Conservation (phyloP, 169 alveolate species). For the Plasmodium blacklocki region DNA sequence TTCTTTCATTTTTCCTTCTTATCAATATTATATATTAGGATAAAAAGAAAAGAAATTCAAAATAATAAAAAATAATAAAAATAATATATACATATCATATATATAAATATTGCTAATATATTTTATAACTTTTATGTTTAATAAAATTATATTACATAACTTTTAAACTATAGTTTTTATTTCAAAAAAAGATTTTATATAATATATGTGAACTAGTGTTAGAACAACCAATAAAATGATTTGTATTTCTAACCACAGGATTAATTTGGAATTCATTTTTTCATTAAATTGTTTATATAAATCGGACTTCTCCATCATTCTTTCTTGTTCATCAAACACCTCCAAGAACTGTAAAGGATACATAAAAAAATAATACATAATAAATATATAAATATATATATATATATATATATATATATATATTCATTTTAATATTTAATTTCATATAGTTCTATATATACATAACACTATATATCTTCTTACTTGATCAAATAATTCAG, state of each 20-base stretch:
- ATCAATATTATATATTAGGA: too few relatives aligned
- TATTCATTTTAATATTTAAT: not conserved
- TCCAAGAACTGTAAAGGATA: slow-evolving; percentile 42
- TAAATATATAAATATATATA: not conserved
- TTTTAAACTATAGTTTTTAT: slow-evolving; percentile 69
- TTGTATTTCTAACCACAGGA: slow-evolving; percentile 72
- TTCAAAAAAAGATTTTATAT: slow-evolving; percentile 73
- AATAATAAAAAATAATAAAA: not conserved
- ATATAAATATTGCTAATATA: too few relatives aligned
- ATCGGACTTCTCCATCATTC: slow-evolving; percentile 68
- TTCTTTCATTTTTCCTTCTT: too few relatives aligned
- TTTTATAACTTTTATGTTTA: too few relatives aligned
- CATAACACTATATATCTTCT: not conserved
- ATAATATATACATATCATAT: too few relatives aligned
- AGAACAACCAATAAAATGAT: slow-evolving; percentile 35
- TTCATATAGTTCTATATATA: not conserved
- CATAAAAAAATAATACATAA: not conserved
- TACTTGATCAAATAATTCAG: slow-evolving; percentile 50
- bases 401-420: not conserved
- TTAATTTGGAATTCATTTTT: slow-evolving; percentile 65
- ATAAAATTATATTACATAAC: too few relatives aligned
- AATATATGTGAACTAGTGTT: slow-evolving; percentile 65
- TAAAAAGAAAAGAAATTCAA: not conserved
- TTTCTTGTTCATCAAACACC: slow-evolving; percentile 64
- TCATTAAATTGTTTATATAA: slow-evolving; percentile 69